Evolutionary conservation across 2,329 filamentous ascomycete species (phyloP), one percentile per base, ranked within the genome.

Genomic region (Aspergillus quadrilineatus): DNA sequence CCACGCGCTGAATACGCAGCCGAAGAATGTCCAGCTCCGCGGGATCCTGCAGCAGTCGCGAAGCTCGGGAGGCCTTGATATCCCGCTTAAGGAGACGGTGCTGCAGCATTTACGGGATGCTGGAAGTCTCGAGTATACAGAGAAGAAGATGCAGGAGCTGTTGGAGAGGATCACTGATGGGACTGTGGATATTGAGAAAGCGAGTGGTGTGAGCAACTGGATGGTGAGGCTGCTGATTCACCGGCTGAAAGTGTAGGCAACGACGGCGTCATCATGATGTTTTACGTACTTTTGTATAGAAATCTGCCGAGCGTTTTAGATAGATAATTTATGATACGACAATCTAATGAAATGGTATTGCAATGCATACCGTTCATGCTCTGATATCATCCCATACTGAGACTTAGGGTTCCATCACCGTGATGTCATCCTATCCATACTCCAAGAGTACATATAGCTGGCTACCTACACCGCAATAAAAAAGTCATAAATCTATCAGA

Each of bases 1-100:
- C 68, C 92, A 97, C 78, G 87, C 88, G 71, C 93, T 97, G 64
- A 88, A 61, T 5, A 6, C 34, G 22, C 45, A 45, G 12, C 17
- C 45, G 5, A 37, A 30, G n/a, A 47, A 50, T 15, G 28, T 37
- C 10, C 45, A 34, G 7, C 45, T 56, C 2, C 50, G 46, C 6
- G 6, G 28, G 4, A 49, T 50, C 6, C 22, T 59, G 28, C 42
- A 54, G 5, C 53, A 52, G n/a, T 51, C 49, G 14, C 37, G 49
- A 4, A 17, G 37, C 3, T 6, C 49, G 39, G 51, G 29, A 1
- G 34, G 48, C 7, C 48, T 59, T 1, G 32, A 50, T n/a, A 10
- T 55, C 1, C 17, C 49, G 15, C 14, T 34, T 1, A 59, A 59
- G 17, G 15, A 57, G 26, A 12, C 1, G 10, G 50, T 59, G 4